These are phyloP conservation scores for Amanita brunnescens DNA, from an alignment of 768 basidiomycete genomes.

Conservation along the genomic window DNA sequence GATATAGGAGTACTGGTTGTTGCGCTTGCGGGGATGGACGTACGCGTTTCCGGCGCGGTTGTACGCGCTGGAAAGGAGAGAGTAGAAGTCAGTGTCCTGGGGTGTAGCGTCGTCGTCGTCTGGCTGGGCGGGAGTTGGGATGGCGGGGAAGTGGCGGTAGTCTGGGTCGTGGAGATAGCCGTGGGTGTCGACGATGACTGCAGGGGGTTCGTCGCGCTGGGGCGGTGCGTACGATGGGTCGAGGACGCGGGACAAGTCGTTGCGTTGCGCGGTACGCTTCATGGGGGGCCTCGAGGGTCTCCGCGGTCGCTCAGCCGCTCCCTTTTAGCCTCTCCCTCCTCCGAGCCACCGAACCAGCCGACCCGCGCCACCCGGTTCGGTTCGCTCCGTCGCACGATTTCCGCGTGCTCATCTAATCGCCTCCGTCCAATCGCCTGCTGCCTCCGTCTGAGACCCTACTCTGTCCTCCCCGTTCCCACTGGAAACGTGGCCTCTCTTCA, in stretches of 20 bases:
- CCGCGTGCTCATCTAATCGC: constrained; percentile 7
- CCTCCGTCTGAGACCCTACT: neutral
- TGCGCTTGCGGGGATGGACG: constrained; percentile 3
- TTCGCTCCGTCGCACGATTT: constrained; percentile 1
- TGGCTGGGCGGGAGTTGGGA: constrained; percentile 20
- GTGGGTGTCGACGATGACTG: constrained; percentile 49
- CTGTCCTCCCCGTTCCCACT: constrained; percentile 2
- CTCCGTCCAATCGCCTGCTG: no score
- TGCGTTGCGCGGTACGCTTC: constrained; percentile 10
- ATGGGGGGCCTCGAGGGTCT: constrained; percentile 6
- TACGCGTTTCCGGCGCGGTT: constrained; percentile 10
- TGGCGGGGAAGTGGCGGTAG: constrained; percentile 51
- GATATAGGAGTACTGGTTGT: constrained; percentile 7
- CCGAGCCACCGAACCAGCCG: constrained; percentile 4
- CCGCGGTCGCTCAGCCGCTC: neutral
- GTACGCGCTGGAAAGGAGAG: constrained; percentile 8
- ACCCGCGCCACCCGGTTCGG: neutral
- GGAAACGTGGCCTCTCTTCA: constrained; percentile 1
- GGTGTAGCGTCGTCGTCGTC: constrained; percentile 18
- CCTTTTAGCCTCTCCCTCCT: neutral
- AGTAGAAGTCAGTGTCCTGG: constrained; percentile 8
- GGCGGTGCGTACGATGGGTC: constrained; percentile 49
- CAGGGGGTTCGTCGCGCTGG: constrained; percentile 18
- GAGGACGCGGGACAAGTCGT: constrained; percentile 56
- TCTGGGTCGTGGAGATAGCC: constrained; percentile 64